Evolutionary conservation across 257 asterid species (phyloP), one percentile per base, ranked within the genome.

Genomic region (Nicotiana undulata): DNA sequence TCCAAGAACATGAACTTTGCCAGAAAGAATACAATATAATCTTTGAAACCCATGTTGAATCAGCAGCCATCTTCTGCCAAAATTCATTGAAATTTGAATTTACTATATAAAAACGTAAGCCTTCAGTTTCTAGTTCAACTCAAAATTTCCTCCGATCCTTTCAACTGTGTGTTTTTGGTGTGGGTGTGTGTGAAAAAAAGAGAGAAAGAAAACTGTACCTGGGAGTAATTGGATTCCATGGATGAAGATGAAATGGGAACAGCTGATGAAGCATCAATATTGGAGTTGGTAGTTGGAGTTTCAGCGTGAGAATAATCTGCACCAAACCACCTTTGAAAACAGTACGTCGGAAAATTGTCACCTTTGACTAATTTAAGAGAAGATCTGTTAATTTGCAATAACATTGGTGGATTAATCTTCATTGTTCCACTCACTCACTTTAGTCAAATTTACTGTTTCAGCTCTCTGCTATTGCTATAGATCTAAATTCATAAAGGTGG

Each of bases 1-100:
- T 92, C 98, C 97, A 93, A 49, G 96, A 83, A 83, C 97, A 90
- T 1, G 98, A 93, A 81, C 98, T 93, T 85, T 92, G 90, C 97
- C 98, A 92, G 86, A 81, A 91, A 75, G 96, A 92, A 90, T 93
- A 93, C 78, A 93, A 85, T 22, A 88, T 82, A 24, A 92, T 90
- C 89, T 84, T 89, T 31, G 91, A 68, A 81, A 85, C 61, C 24
- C 86, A 34, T 13, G 93, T 61, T 5, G 92, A 82, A 56, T 79
- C 89, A 78, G 31, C 81, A 60, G 24, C 82, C 20, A 63, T 80
- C 87, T 86, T 80, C 91, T 86, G 89, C 84, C 44, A 74, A 79
- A 55, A 34, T 7, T 79, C 74, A 58, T 60, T 6, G 29, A 81
- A 70, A 46, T 70, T 68, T 8, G 1, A 40, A 70, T 70, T 70